Conservation (phyloP, 768 basidiomycete genomes). For the Coprinopsis sp. region DNA sequence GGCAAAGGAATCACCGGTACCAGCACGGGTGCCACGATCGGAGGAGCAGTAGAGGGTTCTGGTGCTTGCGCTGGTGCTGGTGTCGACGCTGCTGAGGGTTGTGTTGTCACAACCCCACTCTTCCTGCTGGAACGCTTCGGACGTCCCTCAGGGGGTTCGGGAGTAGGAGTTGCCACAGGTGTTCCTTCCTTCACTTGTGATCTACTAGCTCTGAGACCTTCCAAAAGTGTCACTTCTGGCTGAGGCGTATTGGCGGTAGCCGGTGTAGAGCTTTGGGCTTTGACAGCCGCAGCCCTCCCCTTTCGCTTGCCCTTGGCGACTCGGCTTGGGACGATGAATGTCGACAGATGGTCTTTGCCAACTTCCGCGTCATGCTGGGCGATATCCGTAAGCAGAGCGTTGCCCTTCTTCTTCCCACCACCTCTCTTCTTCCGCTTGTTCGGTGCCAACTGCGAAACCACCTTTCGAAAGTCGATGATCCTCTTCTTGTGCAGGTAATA, state of each 20-base stretch:
- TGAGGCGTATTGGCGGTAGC: constrained; percentile 35
- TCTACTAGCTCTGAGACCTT: constrained; percentile 24
- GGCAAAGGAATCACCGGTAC: constrained; percentile 1
- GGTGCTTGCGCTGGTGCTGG: too few species aligned
- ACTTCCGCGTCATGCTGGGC: constrained; percentile 67
- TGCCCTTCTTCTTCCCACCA: constrained; percentile 73
- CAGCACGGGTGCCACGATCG: background rate
- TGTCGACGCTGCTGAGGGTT: too few species aligned
- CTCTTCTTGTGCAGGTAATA: constrained; percentile 95
- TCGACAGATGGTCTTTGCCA: constrained; percentile 28
- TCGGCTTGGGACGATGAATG: constrained; percentile 29
- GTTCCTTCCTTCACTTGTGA: constrained; percentile 15
- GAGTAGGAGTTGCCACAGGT: constrained; percentile 1
- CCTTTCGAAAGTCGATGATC: constrained; percentile 77
- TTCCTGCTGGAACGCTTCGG: background rate
- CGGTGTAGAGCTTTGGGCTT: constrained; percentile 1
- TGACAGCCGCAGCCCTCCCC: constrained; percentile 7
- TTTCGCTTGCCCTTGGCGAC: constrained; percentile 38
- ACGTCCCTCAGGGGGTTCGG: constrained; percentile 2
- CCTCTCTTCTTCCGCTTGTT: constrained; percentile 61
- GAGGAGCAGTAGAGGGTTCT: background rate
- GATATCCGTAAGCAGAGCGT: constrained; percentile 78
- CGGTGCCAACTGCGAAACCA: constrained; percentile 60
- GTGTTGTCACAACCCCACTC: too few species aligned
- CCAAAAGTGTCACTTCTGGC: constrained; percentile 29